Percentiles rank a stretch among this genome's conserved stretches.
Conservation (phyloP, 768 basidiomycete species). For the Tricholoma furcatifolium region DNA sequence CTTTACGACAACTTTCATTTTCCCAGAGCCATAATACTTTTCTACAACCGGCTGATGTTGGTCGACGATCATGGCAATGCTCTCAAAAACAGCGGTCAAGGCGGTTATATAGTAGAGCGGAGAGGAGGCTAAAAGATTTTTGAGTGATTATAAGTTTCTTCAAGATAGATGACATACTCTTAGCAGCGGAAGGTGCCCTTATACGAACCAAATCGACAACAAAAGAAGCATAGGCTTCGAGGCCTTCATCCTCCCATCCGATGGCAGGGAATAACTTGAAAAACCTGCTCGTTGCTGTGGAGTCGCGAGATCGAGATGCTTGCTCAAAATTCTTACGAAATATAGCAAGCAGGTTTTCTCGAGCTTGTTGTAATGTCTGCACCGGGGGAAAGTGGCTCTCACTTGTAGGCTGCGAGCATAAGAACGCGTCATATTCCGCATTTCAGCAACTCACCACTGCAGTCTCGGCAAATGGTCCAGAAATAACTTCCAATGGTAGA, state of each 20-base stretch:
- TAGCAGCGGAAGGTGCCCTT: slow-evolving; percentile 73
- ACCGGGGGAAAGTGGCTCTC: slow-evolving; percentile 84
- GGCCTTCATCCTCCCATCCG: slow-evolving; percentile 89
- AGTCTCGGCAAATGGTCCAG: slow-evolving; percentile 81
- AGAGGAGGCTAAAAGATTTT: slow-evolving; percentile 67
- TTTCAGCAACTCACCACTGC: slow-evolving; percentile 65
- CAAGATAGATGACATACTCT: slow-evolving; percentile 51
- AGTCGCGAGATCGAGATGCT: slow-evolving; percentile 80
- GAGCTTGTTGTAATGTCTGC: slow-evolving; percentile 75
- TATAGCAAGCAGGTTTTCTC: slow-evolving; percentile 70
- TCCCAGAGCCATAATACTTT: slow-evolving; percentile 92
- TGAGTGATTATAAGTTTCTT: slow-evolving; percentile 4
- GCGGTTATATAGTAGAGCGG: slow-evolving; percentile 89
- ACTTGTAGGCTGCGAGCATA: slow-evolving; percentile 64
- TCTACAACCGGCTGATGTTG: slow-evolving; percentile 98
- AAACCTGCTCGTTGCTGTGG: slow-evolving; percentile 85
- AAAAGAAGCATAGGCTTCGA: slow-evolving; percentile 90
- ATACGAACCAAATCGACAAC: slow-evolving; percentile 88
- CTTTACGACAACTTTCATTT: slow-evolving; percentile 79
- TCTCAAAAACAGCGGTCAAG: slow-evolving; percentile 91
- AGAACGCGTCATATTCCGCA: background rate
- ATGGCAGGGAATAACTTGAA: slow-evolving; percentile 98
- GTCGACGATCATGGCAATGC: slow-evolving; percentile 92
- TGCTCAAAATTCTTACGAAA: slow-evolving; percentile 81
- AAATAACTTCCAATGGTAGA: slow-evolving; percentile 72